Percentiles rank a stretch among this genome's conserved stretches.
phyloP scores from a whole-genome alignment of 192 early-diverging fungal species.

The Coemansia sp. region DNA sequence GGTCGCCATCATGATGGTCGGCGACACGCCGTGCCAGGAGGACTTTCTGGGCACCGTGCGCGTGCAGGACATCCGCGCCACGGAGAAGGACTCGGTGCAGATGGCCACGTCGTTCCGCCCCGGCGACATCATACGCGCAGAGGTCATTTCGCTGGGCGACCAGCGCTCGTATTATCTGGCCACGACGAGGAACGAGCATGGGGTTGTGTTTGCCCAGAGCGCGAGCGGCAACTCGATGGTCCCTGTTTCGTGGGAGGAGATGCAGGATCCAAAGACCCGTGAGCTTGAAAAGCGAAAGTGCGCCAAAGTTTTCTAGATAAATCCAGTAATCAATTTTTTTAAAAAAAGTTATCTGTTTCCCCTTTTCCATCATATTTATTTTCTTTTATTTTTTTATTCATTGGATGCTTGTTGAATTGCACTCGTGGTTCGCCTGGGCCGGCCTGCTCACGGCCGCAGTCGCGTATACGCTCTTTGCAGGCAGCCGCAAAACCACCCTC shows the following conservation, averaged over 20 bases:
- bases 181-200: constrained; percentile 90
- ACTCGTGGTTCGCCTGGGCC: background rate
- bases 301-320: constrained; percentile 79
- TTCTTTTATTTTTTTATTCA: background rate
- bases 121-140: constrained; percentile 87
- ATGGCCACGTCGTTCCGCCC: constrained; percentile 89
- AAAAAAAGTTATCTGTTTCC: too few species aligned
- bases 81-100: constrained; percentile 92
- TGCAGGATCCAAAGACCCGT: constrained; percentile 93
- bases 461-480: constrained; percentile 11
- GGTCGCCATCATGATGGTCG: constrained; percentile 91
- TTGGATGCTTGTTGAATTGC: background rate
- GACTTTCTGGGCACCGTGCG: constrained; percentile 90
- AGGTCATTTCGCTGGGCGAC: constrained; percentile 92
- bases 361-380: background rate
- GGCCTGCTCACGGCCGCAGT: background rate
- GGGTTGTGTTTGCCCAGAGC: constrained; percentile 92
- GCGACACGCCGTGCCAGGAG: constrained; percentile 70
- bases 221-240: constrained; percentile 81
- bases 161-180: constrained; percentile 86
- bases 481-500: background rate
- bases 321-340: too few species aligned
- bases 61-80: constrained; percentile 91
- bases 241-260: constrained; percentile 96
- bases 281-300: constrained; percentile 89